Evolutionary conservation across 192 early-diverging fungal genomes (phyloP), one percentile per base, ranked within the genome.

Genomic region (Jimgerdemannia lactiflua): DNA sequence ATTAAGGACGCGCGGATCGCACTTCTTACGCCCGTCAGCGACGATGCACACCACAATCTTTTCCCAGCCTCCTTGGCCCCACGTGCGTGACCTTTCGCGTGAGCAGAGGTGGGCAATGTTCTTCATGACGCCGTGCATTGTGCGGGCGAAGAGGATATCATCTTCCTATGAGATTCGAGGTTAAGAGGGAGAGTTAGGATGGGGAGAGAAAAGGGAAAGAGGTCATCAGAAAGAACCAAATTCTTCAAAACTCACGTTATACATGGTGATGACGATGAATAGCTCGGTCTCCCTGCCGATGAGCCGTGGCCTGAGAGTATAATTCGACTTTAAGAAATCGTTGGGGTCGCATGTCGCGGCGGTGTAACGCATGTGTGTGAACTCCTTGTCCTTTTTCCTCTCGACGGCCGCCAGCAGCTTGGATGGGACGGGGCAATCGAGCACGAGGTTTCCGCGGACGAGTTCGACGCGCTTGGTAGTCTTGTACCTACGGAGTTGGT

Each of bases 181-280:
- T 54, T 4, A 75, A 29, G 29, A 76, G 43, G 11, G 19, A 39
- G 44, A 44, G 66, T 65, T 11, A 54, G 49, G 4, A 54, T 72
- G 74, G 83, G 88, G 4, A 87, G 74, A 64, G 71, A 70, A 68
- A 84, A 79, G 70, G 79, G 79, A 69, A 42, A 20, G 59, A 71
- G 67, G 42, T 67, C 74, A 73, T 65, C 59, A 63, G 14, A 70
- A 70, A 72, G n/a, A 14, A 72, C 2, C 29, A 39, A 42, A 40
- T 49, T 43, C 39, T 65, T 4, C 20, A 71, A 64, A 43, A 54
- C 77, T 65, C 81, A 85, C 83, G 64, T 84, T 88, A 71, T 89
- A 92, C 94, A 95, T 95, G 39, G 94, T 95, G 18, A 95, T 84
- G 7, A 94, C 92, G 71, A 93, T 91, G 77, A 94, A 95, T 14